phyloP scores from a whole-genome alignment of 2,329 filamentous ascomycete genomes.

The Intubia oerlemansii region DNA sequence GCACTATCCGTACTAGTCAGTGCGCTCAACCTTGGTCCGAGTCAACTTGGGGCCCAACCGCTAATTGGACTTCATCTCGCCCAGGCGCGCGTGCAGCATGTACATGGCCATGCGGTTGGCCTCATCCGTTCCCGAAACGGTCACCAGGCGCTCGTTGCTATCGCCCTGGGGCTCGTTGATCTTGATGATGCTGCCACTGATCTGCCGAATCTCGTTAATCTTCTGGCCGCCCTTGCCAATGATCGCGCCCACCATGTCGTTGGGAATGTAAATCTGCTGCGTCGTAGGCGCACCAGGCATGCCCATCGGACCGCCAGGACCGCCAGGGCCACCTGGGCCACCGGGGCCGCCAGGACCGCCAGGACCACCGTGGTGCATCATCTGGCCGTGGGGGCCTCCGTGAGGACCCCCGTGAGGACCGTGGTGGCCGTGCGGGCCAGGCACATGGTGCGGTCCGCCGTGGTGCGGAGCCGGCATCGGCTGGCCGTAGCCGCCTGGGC shows the following conservation, averaged over 20 bases:
- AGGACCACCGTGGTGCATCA: slow-evolving; percentile 2
- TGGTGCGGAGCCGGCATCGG: slow-evolving; percentile 51
- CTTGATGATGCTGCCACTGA: slow-evolving; percentile 96
- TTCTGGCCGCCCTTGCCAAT: slow-evolving; percentile 97
- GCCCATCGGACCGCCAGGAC: slow-evolving; percentile 38
- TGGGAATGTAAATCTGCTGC: slow-evolving; percentile 97
- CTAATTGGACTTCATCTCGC: slow-evolving; percentile 23
- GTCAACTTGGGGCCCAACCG: not conserved
- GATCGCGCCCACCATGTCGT: slow-evolving; percentile 98
- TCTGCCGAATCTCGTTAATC: slow-evolving; percentile 96
- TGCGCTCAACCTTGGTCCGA: no score
- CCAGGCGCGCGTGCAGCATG: slow-evolving; percentile 95
- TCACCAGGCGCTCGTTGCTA: slow-evolving; percentile 93
- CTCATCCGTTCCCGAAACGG: slow-evolving; percentile 91
- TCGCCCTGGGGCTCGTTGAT: slow-evolving; percentile 99
- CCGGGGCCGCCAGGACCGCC: slow-evolving; percentile 34
- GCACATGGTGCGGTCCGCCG: slow-evolving; percentile 27
- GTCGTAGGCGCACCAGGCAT: slow-evolving; percentile 62
- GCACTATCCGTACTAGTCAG: no score
- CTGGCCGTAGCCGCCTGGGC: slow-evolving; percentile 45
- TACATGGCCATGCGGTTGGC: slow-evolving; percentile 99
- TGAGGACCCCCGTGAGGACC: slow-evolving; percentile 39
- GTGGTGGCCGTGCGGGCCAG: slow-evolving; percentile 36
- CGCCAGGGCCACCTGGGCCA: slow-evolving; percentile 18
- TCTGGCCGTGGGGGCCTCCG: slow-evolving; percentile 31